A percentile compares a stretch with the other conserved stretches of the same genome.
phyloP scores from a whole-genome alignment of 768 basidiomycete genomes.

The Kockovaella imperatae region DNA sequence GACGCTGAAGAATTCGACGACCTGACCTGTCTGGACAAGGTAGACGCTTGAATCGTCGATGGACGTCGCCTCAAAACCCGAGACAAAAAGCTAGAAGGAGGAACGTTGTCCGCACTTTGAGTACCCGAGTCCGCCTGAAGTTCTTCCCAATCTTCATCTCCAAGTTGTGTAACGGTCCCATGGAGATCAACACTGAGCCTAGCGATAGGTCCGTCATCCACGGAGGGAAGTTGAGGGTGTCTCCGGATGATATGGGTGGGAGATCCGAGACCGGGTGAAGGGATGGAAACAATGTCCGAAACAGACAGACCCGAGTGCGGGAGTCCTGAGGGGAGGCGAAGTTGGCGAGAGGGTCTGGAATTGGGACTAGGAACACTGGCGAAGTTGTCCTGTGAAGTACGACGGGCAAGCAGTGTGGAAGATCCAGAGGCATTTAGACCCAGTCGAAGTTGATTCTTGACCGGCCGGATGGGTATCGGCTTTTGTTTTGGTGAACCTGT shows the following conservation, averaged over 20 bases:
- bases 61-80: slow-evolving; percentile 14
- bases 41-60: slow-evolving; percentile 10
- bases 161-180: slow-evolving; percentile 25
- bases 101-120: neutral
- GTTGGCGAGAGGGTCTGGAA: neutral
- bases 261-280: slow-evolving; percentile 16
- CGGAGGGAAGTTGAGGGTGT: slow-evolving; percentile 13
- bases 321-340: slow-evolving; percentile 16
- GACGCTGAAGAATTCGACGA: slow-evolving; percentile 10
- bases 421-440: neutral
- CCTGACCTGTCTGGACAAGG: slow-evolving; percentile 8
- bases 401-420: neutral
- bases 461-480: neutral
- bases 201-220: slow-evolving; percentile 15
- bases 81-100: slow-evolving; percentile 15
- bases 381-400: neutral
- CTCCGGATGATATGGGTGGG: slow-evolving; percentile 21
- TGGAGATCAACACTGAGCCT: slow-evolving; percentile 29
- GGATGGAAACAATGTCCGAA: slow-evolving; percentile 25
- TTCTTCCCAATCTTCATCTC: slow-evolving; percentile 38
- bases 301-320: slow-evolving; percentile 32
- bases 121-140: slow-evolving; percentile 4
- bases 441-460: neutral
- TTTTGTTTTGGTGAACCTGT: neutral
- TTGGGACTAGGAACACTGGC: slow-evolving; percentile 1